Evolutionary conservation across 2,329 filamentous ascomycete genomes (phyloP), one percentile per base, ranked within the genome.

Genomic region (Beauveria asiatica): DNA sequence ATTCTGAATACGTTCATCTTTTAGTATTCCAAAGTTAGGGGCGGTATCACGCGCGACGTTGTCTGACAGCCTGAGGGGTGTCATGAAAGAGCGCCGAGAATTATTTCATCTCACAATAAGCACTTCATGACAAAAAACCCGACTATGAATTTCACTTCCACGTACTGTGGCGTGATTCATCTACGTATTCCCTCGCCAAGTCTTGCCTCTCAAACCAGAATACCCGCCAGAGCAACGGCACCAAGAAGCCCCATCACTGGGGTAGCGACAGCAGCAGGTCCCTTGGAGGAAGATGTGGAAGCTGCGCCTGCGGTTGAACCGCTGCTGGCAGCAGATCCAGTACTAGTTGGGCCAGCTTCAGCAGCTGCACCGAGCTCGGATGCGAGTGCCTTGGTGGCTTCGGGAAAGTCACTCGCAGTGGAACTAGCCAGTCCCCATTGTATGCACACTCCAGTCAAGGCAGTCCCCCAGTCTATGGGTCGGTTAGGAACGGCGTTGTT

Each of bases 371-470:
- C 57, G 3, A 60, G 58, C 19, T 60, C 58, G 16, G 58, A 60
- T 6, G 58, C 58, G 11, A 60, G 58, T 9, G 58, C 58, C 51
- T 60, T 49, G n/a, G 58, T 60, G 13, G 58, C 58, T 30, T 49
- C 51, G 0, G 58, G 51, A 11, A 55, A 44, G 45, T 60, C 58
- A 16, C 51, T 27, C 5, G 51, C 58, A 21, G 44, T 50, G 21
- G 58, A 50, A 39, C 58, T 55, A n/a, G 39, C 41, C n/a, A 60
- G 21, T 37, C 17, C 23, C 50, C 51, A 60, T 17, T 60, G 23
- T 25, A 45, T 25, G 45, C 58, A 60, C 17, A 55, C 58, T 16
- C 27, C 11, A 9, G 25, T 37, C 17, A 60, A n/a, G 11, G 58
- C 58, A 19, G 25, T 21, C 11, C 33, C 16, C 33, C 42, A 60